Percentiles rank a stretch among this genome's conserved stretches.
These are phyloP conservation scores for Mycosphaerella arachidis DNA, from an alignment of 2,329 filamentous ascomycete species.

Conservation along the genomic window DNA sequence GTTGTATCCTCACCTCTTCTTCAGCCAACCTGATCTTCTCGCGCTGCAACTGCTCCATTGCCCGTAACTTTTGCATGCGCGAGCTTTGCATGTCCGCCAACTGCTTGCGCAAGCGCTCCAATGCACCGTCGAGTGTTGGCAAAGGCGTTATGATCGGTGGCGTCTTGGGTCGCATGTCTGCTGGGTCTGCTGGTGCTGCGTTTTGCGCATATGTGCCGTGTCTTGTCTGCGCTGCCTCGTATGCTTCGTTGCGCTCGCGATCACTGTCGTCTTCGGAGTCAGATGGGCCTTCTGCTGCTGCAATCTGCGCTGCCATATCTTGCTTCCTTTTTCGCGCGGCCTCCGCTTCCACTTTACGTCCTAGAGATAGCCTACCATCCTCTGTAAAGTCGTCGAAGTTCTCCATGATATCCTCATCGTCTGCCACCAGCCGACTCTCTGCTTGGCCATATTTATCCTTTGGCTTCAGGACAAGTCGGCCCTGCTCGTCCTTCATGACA, in stretches of 20 bases:
- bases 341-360: slow-evolving; percentile 72
- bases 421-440: slow-evolving; percentile 68
- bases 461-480: slow-evolving; percentile 44
- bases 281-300: slow-evolving; percentile 52
- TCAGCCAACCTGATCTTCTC: slow-evolving; percentile 65
- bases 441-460: slow-evolving; percentile 55
- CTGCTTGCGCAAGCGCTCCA: slow-evolving; percentile 59
- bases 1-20: slow-evolving; percentile 75
- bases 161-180: slow-evolving; percentile 30
- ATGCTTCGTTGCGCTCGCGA: slow-evolving; percentile 65
- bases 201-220: slow-evolving; percentile 66
- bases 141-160: slow-evolving; percentile 67
- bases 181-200: slow-evolving; percentile 4
- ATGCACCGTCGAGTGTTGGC: slow-evolving; percentile 64
- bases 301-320: slow-evolving; percentile 79
- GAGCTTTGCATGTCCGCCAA: slow-evolving; percentile 58
- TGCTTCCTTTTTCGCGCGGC: slow-evolving; percentile 58
- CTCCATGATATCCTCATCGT: slow-evolving; percentile 90
- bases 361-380: slow-evolving; percentile 70
- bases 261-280: slow-evolving; percentile 57
- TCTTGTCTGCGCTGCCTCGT: slow-evolving; percentile 79
- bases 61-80: slow-evolving; percentile 56
- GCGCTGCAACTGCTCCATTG: slow-evolving; percentile 61
- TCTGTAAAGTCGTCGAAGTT: slow-evolving; percentile 80
- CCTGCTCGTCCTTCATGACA: slow-evolving; percentile 38